Percentiles rank a stretch among this genome's conserved stretches.
Evolutionary conservation across 73 alveolate genomes (phyloP).

Genomic region (Paramecium sonneborni): DNA sequence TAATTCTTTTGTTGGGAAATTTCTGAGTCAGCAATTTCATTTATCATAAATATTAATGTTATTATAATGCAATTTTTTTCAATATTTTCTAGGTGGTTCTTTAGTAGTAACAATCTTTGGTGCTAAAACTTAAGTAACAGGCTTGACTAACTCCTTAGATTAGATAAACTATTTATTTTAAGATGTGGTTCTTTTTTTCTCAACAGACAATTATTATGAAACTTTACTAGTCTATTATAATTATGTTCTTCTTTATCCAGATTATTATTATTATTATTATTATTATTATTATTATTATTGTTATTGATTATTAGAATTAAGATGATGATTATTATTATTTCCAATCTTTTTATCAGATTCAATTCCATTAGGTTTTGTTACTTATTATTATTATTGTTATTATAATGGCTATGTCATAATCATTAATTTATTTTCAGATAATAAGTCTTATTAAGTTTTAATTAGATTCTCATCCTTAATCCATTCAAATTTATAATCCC

Average conservation of each 20-base stretch:
- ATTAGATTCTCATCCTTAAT: background rate
- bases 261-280: too few relatives aligned
- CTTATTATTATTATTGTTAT: background rate
- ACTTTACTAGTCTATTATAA: background rate
- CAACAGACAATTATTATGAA: slow-evolving; percentile 12
- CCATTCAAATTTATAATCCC: slow-evolving; percentile 56
- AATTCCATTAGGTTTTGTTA: background rate
- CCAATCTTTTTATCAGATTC: slow-evolving; percentile 1
- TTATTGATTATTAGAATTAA: background rate
- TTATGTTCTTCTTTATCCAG: background rate
- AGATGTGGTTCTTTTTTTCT: slow-evolving; percentile 35
- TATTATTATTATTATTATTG: background rate
- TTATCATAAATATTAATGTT: background rate
- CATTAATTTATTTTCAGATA: background rate
- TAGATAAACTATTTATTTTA: background rate
- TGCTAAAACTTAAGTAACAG: background rate
- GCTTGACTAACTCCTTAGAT: background rate
- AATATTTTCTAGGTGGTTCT: slow-evolving; percentile 37
- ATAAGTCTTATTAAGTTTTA: background rate
- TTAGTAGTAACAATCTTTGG: slow-evolving; percentile 47
- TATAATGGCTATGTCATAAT: background rate
- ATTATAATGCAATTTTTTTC: background rate
- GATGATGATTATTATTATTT: background rate
- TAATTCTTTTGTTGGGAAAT: background rate
- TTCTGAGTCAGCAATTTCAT: background rate